Evolutionary conservation across 2,329 filamentous ascomycete genomes (phyloP), one percentile per base, ranked within the genome.

Genomic region (Periconia sp.): DNA sequence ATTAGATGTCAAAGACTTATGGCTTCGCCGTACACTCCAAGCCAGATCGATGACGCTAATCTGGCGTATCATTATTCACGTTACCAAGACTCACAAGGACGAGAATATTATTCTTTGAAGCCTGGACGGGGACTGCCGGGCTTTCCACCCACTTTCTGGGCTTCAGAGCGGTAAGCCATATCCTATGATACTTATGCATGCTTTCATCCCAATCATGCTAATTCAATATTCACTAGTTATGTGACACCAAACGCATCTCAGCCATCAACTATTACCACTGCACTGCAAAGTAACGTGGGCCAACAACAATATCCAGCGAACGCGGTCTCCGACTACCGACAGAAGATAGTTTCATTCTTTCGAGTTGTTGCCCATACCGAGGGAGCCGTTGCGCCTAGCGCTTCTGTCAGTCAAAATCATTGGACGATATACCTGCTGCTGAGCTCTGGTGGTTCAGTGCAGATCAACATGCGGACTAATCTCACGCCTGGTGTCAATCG

Each of bases 351-450:
- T 19, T 13, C 7, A 8, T 18, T 17, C 31, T 37, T 37, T 16
- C 34, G 34, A 37, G n/a, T 26, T 28, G 34, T 37, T 9, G 34
- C 34, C 10, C 34, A 37, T 37, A 37, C 22, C 16, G 4, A 26
- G 4, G 34, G 34, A 10, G 22, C 34, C 4, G 4, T 37, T 23
- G 17, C 17, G 18, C 34, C 4, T 5, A 23, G 34, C 22, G 34
- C 6, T 13, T 13, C n/a, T 13, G 4, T 37, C 4, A 37, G 34
- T 37, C 4, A 7, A 26, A 37, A 37, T 37, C 34, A 37, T 23
- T 37, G 34, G 34, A 37, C 34, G n/a, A 26, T 37, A 21, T 37
- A 37, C 34, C n/a, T 37, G 28, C 5, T 37, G 9, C 22, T 37
- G n/a, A 12, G 23, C 12, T 5, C 4, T n/a, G 34, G 34, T 5